These are phyloP conservation scores for Apiotrichum laibachii DNA, from an alignment of 1,284 basidiomycete species.

Conservation along the genomic window DNA sequence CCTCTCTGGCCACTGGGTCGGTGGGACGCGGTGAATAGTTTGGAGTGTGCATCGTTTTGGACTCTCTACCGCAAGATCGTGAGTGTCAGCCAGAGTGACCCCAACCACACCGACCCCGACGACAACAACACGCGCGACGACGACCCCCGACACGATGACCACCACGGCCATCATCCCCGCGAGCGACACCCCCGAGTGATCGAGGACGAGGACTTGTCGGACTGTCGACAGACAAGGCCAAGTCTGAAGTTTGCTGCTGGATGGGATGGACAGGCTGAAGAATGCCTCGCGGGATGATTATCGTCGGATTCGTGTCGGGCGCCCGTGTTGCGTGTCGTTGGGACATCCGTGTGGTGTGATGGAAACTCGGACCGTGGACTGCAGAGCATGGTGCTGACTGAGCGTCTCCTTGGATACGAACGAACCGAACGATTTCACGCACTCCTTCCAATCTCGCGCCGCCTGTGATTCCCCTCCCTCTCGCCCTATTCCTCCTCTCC, in stretches of 20 bases:
- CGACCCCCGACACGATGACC: neutral
- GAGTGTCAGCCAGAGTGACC: slow-evolving; percentile 12
- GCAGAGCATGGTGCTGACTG: neutral
- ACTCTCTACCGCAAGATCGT: slow-evolving; percentile 24
- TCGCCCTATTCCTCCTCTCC: neutral
- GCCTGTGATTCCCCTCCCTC: neutral
- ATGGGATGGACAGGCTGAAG: no score
- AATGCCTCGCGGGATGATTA: no score
- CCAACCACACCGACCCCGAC: slow-evolving; percentile 3
- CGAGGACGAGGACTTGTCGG: no score
- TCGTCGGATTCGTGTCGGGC: neutral
- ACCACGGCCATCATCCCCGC: no score
- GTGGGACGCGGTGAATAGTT: neutral
- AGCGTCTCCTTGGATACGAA: neutral
- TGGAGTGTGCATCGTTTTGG: slow-evolving; percentile 8
- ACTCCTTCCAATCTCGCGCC: neutral
- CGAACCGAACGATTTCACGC: neutral
- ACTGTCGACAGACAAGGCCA: no score
- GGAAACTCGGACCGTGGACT: neutral
- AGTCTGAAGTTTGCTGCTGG: no score
- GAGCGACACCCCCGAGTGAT: no score
- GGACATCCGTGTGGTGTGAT: neutral
- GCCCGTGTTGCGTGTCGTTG: neutral
- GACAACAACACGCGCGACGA: neutral
- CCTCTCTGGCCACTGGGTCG: no score